These are phyloP conservation scores for Pseudogymnoascus sp. DNA, from an alignment of 2,329 filamentous ascomycete species.

Conservation along the genomic window DNA sequence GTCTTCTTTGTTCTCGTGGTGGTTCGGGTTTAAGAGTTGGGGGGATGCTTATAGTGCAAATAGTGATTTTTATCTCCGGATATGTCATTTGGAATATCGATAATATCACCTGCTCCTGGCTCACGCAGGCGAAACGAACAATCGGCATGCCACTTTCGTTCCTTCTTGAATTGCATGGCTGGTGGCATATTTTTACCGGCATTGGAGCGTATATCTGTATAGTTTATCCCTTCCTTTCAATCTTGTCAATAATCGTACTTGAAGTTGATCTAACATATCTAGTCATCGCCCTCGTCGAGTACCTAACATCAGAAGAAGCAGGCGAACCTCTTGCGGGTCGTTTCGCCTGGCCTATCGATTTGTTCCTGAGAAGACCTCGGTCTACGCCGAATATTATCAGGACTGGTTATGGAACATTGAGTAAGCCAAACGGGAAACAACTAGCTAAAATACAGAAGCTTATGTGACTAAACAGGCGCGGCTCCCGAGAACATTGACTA, in stretches of 20 bases:
- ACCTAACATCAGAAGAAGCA: slow-evolving; percentile 30
- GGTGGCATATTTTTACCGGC: slow-evolving; percentile 59
- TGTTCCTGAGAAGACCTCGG: not conserved
- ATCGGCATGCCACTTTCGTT: slow-evolving; percentile 51
- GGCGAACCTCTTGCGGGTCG: slow-evolving; percentile 23
- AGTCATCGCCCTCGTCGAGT: slow-evolving; percentile 31
- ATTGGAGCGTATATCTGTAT: slow-evolving; percentile 40
- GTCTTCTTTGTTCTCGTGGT: not conserved
- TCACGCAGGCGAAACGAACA: slow-evolving; percentile 39
- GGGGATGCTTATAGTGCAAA: not conserved
- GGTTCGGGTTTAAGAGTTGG: not conserved
- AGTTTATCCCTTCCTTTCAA: slow-evolving; percentile 5
- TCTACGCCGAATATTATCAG: not conserved
- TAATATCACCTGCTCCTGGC: slow-evolving; percentile 43
- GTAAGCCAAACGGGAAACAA: not conserved
- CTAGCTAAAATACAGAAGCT: not conserved
- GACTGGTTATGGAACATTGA: not conserved
- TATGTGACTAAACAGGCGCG: not conserved
- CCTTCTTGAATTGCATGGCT: slow-evolving; percentile 54
- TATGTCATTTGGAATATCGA: slow-evolving; percentile 55
- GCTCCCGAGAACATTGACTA: not conserved
- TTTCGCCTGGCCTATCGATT: slow-evolving; percentile 28
- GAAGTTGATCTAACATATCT: slow-evolving; percentile 16
- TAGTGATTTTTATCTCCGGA: slow-evolving; percentile 36
- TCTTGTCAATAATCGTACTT: not conserved